Conservation (phyloP, 2,329 filamentous ascomycete genomes). For the Alternaria ventricosa region DNA sequence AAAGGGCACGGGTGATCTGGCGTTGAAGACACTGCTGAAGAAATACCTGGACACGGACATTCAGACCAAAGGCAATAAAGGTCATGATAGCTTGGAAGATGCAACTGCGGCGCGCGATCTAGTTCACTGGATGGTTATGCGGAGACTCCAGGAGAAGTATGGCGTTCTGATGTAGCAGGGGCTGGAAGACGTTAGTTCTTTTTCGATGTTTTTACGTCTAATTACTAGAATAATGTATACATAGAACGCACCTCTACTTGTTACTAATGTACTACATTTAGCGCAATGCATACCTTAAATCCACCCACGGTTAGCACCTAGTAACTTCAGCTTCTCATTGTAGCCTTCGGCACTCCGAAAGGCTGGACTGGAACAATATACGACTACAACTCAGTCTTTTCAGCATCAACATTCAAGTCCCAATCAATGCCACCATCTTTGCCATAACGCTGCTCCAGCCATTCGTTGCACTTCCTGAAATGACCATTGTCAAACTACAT, state of each 20-base stretch:
- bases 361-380: not conserved
- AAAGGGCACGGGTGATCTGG: conserved; percentile 12
- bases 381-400: conserved; percentile 20
- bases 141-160: not conserved
- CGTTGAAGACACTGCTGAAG: conserved; percentile 79
- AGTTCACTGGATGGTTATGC: conserved; percentile 74
- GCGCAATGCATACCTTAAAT: not conserved
- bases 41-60: conserved; percentile 86
- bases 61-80: conserved; percentile 70
- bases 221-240: not conserved
- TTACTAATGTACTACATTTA: not conserved
- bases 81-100: conserved; percentile 91
- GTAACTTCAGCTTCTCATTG: no score
- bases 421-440: conserved; percentile 84
- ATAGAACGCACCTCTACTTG: not conserved
- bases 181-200: not conserved
- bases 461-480: conserved; percentile 83
- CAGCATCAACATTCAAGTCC: conserved; percentile 64
- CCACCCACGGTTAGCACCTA: no score
- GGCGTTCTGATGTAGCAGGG: not conserved
- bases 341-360: not conserved
- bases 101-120: conserved; percentile 87
- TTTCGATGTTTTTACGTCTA: not conserved
- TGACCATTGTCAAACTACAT: conserved; percentile 74
- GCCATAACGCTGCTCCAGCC: conserved; percentile 81